Conservation (phyloP, 176 grass and related monocot genomes). For the Elaeis guineensis region DNA sequence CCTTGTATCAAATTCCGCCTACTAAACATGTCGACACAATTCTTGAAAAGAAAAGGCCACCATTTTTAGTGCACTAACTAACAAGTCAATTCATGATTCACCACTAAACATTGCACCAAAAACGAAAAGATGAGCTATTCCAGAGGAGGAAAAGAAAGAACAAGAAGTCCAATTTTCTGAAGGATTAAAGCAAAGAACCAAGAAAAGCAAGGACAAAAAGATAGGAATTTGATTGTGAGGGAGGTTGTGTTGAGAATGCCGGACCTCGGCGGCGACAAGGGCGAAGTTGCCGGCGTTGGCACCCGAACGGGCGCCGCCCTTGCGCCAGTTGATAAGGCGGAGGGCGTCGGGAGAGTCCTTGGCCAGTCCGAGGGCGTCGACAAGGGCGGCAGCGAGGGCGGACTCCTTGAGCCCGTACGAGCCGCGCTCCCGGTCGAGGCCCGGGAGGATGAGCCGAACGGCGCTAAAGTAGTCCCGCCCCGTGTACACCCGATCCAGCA, state of each 20-base stretch:
- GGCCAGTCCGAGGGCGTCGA: slow-evolving; percentile 81
- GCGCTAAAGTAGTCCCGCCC: slow-evolving; percentile 68
- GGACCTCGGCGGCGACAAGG: slow-evolving; percentile 80
- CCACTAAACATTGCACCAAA: too few species aligned
- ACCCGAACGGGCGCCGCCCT: slow-evolving; percentile 30
- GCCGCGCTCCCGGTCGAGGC: slow-evolving; percentile 78
- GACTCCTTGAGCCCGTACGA: slow-evolving; percentile 96
- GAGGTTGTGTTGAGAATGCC: too few species aligned
- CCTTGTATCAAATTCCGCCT: too few species aligned
- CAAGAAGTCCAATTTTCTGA: too few species aligned
- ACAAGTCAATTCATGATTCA: too few species aligned
- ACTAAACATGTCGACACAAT: too few species aligned
- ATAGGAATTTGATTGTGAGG: background rate
- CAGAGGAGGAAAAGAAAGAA: too few species aligned
- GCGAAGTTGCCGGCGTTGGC: slow-evolving; percentile 85
- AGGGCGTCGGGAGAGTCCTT: slow-evolving; percentile 80
- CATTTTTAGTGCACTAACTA: too few species aligned
- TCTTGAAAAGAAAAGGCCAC: too few species aligned
- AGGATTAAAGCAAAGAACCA: too few species aligned
- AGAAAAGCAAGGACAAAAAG: background rate
- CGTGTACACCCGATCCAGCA: slow-evolving; percentile 71
- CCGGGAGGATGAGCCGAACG: slow-evolving; percentile 57
- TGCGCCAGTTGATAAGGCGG: slow-evolving; percentile 77
- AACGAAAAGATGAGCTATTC: too few species aligned
- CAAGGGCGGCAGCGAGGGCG: slow-evolving; percentile 50